Base-by-base conservation (phyloP, 768 basidiomycete species). In the Pisolithus albus region DNA sequence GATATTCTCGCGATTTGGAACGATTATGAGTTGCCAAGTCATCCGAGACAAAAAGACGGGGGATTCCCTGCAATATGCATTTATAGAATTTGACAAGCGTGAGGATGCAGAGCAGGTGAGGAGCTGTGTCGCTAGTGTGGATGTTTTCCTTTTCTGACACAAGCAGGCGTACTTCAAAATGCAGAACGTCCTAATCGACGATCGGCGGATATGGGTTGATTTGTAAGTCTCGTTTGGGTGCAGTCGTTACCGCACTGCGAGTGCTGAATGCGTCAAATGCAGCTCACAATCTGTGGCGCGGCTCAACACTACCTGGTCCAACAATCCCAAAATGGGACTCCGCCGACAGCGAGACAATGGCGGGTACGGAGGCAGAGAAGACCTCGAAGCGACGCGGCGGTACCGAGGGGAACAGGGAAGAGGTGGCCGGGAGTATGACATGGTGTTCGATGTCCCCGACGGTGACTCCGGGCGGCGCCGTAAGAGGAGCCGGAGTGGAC, bases 101-200 rank as follows among this genome's bases (percentile, higher is more conserved):
- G 92, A 92, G 55, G 88, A 93, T 36, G 93, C 95, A 7, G 95
- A 99, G 68, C 87, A 92, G 82, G 92, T 90, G 56, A 53, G 78
- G 60, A 6, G 37, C 26, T 55, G 48, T 23, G 49, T 34, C 47
- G 16, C n/a, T 38, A 7, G 21, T 28, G 2, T 46, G 13, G 11
- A 3, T 30, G 7, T 30, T 19, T 40, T 13, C 30, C 48, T 50
- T 36, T 28, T 13, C 50, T 60, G 28, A 60, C 51, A 37, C 40
- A 42, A 21, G 32, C 57, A 93, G 88, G 96, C 92, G 8, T 99
- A 98, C 68, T 94, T 98, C 73, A 99, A 98, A 69, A 99, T 99
- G 96, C 96, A 98, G 66, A 98, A 98, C 61, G 96, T 98, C 0
- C 74, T 99, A 10, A 88, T 99, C 11, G 96, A 99, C 64, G 96